A percentile compares a stretch with the other conserved stretches of the same genome.
Conservation (phyloP, 116 monocot genomes). For the Dioscorea cayenensis region DNA sequence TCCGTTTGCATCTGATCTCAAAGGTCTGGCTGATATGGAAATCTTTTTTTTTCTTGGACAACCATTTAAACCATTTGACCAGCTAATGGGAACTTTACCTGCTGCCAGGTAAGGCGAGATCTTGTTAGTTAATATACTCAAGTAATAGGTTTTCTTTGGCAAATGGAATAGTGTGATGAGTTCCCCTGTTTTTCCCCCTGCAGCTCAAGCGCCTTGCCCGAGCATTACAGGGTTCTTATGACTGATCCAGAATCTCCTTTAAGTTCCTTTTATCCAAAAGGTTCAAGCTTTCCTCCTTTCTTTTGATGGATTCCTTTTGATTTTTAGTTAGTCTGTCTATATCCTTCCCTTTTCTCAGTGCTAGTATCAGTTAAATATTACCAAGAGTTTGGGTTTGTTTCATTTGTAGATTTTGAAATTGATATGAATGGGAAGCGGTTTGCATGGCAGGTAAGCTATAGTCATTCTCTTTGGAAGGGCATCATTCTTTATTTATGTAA, state of each 20-base stretch:
- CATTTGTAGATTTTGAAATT: conserved; percentile 71
- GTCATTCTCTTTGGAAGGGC: background rate
- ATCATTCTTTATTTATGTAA: background rate
- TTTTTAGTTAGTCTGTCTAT: background rate
- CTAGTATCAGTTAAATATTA: no score
- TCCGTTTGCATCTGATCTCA: conserved; percentile 98
- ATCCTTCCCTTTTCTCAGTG: no score
- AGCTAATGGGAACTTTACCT: conserved; percentile 96
- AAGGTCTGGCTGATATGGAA: conserved; percentile 79
- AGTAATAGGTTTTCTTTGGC: background rate
- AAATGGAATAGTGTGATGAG: background rate
- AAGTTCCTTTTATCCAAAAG: conserved; percentile 75
- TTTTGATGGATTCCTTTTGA: background rate
- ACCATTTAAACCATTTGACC: conserved; percentile 99
- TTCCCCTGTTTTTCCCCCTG: conserved; percentile 11
- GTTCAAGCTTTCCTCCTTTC: conserved; percentile 14
- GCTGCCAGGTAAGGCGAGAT: conserved; percentile 53
- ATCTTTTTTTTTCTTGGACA: conserved; percentile 89
- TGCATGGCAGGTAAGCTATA: conserved; percentile 84
- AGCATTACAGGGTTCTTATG: conserved; percentile 76
- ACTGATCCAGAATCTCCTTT: conserved; percentile 73
- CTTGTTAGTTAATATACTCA: background rate
- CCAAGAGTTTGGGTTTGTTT: conserved; percentile 6
- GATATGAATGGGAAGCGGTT: conserved; percentile 99
- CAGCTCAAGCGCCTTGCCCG: conserved; percentile 77